Base-by-base conservation (phyloP, 2,329 filamentous ascomycete genomes). In the Shiraia sp. region DNA sequence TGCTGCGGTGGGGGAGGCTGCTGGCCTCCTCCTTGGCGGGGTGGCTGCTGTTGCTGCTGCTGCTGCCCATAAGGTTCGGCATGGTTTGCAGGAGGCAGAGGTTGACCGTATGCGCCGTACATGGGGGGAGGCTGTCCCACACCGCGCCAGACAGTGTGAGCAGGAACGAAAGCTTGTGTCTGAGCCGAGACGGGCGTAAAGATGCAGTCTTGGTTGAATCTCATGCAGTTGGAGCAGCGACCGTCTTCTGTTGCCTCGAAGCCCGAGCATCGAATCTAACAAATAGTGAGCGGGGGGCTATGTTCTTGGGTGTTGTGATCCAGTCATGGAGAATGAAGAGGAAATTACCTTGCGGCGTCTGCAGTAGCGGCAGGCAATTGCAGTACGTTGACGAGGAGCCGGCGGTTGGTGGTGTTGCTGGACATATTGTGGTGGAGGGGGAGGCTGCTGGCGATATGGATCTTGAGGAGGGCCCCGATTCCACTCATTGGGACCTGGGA, bases 191-290 rank as follows among this genome's bases (percentile, higher is more conserved):
- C 85, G 2, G 86, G 85, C 1, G 85, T 88, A 69, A 89, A 89
- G 69, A 89, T 82, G 70, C 86, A 89, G 63, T 87, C 84, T 68
- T 88, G 85, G 52, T 85, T 85, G 71, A 88, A 89, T 33, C 85
- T 77, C 51, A 83, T 76, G 63, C 85, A 89, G 66, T 88, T 88
- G 59, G 78, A 81, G 74, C 85, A 89, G 46, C 84, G 81, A 45
- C 86, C 86, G 66, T 88, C 83, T 27, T 84, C 80, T 27, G 83
- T 86, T 42, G 79, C 80, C 59, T 88, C 85, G 63, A 88, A 89
- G 19, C 85, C 86, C 3, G 85, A 88, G 74, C 85, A 89, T 45
- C 86, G 83, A 66, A 88, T 88, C 85, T 88, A 67, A n/a, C 25
- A 25, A 9, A 29, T 25, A n/a, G 47, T 61, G 30, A 63, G 59